Base-by-base conservation (phyloP, 169 alveolate genomes). In the Eimeria nieschulzi region DNA sequence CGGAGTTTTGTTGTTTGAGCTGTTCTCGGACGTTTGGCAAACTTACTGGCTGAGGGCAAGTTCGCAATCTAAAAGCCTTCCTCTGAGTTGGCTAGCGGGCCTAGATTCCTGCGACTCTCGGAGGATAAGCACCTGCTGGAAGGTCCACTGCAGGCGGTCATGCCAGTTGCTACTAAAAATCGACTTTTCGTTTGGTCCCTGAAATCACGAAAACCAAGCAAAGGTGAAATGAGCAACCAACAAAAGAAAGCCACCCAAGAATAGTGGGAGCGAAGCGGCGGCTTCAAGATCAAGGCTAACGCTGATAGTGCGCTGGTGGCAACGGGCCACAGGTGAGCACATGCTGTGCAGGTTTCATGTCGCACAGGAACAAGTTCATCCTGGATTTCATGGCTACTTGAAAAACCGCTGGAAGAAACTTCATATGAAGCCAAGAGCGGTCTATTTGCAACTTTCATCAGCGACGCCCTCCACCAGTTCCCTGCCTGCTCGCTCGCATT, bases 61-160 rank as follows among this genome's bases (percentile, higher is more conserved):
- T 68, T 82, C 90, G 75, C 90, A 76, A 33, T 82, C 90, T 73
- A 82, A 82, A 19, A 82, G 90, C 17, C 90, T 73, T 63, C 90
- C 63, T 82, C 90, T 82, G 76, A 82, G 90, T 76, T 82, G 75
- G 53, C 64, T 59, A 7, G 78, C 63, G 9, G 78, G 46, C 61
- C 78, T 63, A 26, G 78, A 82, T 39, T 82, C 90, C 64, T 82
- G 90, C 9, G 90, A 82, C 63, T 82, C 90, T 17, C 90, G 75
- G 19, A 82, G 90, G 54, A 63, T 61, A 5, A 82, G 90, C 90
- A 82, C 90, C 66, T 83, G 83, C 51, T 83, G 93, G 33, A 79
- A 63, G 63, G 90, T 76, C 93, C 93, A 90, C 83, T 90, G 93
- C 55, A 90, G 90, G 83, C 93, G 88, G 75, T 90, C 93, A 66